Base-by-base conservation (phyloP, 2,329 filamentous ascomycete genomes). In the Diaporthe aspalathi region DNA sequence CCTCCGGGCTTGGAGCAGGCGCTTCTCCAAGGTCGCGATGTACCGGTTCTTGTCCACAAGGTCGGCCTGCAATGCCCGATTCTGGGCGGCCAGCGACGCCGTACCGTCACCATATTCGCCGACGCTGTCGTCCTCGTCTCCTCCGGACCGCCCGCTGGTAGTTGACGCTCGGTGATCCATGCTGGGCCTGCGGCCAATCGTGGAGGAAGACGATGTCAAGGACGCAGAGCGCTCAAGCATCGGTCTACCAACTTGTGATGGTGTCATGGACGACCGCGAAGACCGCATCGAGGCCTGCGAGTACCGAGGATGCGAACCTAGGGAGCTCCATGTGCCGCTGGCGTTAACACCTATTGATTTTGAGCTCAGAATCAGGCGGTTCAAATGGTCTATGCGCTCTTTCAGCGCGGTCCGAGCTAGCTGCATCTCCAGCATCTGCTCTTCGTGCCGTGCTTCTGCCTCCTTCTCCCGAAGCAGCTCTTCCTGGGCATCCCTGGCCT, bases 401-500 rank as follows among this genome's bases (percentile, higher is more conserved):
- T 98, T 99, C 68, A 99, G 84, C 0, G 96, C 96, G 0, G 96
- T 99, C 52, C 96, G 91, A 40, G 96, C 96, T 57, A 99, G 88
- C 80, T 99, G 96, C 93, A 99, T 98, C 82, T 99, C 96, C 68
- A 99, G 87, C 88, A 99, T 95, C 81, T 99, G 96, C 83, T 98
- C 96, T 79, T 98, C 95, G 76, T 98, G 96, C 49, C 94, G 90
- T 75, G 94, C 89, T 75, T 94, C 91, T 9, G 93, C 93, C 81
- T 98, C 94, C 76, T 92, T 90, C 79, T 96, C 91, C 22, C 91
- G 87, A 50, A 86, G 90, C 75, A 91, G 89, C 77, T 96, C 93
- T 75, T 93, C 90, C 77, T 93, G 89, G 62, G 91, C 89, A 72
- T 92, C 88, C 65, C 88, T 89, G 29, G 85, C 82, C 70, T 86